These are phyloP conservation scores for Diospyros kaki DNA, from an alignment of 148 eudicot species.

Conservation along the genomic window DNA sequence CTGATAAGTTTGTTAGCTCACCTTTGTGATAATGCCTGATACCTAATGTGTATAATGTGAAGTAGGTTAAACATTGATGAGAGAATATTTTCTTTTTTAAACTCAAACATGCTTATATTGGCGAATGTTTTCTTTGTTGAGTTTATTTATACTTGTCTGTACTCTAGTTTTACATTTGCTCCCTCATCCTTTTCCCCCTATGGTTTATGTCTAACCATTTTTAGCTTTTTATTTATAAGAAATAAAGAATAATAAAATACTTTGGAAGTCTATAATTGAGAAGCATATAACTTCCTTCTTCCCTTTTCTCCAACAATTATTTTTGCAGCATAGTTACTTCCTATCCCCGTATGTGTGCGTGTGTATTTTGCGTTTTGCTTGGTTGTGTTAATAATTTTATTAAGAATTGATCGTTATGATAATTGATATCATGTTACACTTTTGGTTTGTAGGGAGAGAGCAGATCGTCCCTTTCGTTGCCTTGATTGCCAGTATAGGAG, in stretches of 20 bases:
- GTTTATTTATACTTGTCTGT: no score
- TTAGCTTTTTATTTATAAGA: background rate
- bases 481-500: constrained; percentile 82
- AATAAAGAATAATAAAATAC: background rate
- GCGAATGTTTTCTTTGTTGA: no score
- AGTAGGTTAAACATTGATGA: no score
- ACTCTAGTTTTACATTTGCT: no score
- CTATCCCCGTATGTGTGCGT: background rate
- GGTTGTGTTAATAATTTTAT: background rate
- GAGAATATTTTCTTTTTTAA: no score
- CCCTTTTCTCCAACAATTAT: background rate
- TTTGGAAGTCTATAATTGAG: no score
- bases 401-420: background rate
- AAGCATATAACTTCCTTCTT: background rate
- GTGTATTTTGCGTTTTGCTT: no score
- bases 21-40: background rate
- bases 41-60: no score
- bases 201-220: no score
- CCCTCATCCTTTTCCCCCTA: no score
- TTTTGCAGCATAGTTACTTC: background rate
- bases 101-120: no score
- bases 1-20: background rate
- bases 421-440: constrained; percentile 5
- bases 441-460: constrained; percentile 62
- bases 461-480: constrained; percentile 83